Conservation (phyloP, 257 asterid species). For the Cynanchum wilfordii region DNA sequence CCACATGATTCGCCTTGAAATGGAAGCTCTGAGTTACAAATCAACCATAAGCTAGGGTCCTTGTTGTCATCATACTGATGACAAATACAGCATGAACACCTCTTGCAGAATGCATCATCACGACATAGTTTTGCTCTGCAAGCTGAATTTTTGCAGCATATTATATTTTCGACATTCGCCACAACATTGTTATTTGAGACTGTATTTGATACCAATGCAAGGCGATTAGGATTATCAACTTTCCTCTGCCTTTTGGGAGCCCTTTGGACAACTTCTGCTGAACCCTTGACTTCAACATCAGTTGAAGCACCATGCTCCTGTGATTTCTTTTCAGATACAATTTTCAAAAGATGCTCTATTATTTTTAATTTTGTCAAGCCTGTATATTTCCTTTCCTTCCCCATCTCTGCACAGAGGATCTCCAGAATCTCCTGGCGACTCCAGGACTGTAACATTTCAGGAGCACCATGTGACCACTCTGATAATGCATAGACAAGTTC, state of each 20-base stretch:
- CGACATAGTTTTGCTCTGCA: constrained; percentile 63
- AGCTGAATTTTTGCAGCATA: constrained; percentile 79
- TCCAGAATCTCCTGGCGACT: constrained; percentile 90
- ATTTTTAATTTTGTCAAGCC: constrained; percentile 82
- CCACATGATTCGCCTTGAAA: constrained; percentile 70
- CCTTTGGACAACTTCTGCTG: constrained; percentile 47
- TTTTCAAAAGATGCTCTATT: constrained; percentile 73
- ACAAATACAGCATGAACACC: constrained; percentile 98
- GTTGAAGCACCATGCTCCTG: constrained; percentile 30
- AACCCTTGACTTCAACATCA: constrained; percentile 31
- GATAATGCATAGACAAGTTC: constrained; percentile 73
- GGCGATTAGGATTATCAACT: constrained; percentile 39
- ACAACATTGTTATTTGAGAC: constrained; percentile 27
- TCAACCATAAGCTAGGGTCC: constrained; percentile 91
- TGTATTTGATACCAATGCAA: constrained; percentile 26
- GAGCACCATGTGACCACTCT: constrained; percentile 60
- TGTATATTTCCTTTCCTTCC: constrained; percentile 92
- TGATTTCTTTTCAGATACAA: constrained; percentile 61
- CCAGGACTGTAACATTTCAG: constrained; percentile 80
- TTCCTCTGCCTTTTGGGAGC: constrained; percentile 71
- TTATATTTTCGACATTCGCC: constrained; percentile 23
- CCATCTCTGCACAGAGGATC: constrained; percentile 89
- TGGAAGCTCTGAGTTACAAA: constrained; percentile 86
- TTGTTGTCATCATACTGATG: constrained; percentile 77
- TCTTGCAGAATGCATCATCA: constrained; percentile 62